Evolutionary conservation across 306 rosid species (phyloP).

Genomic region (Canavalia gladiata): DNA sequence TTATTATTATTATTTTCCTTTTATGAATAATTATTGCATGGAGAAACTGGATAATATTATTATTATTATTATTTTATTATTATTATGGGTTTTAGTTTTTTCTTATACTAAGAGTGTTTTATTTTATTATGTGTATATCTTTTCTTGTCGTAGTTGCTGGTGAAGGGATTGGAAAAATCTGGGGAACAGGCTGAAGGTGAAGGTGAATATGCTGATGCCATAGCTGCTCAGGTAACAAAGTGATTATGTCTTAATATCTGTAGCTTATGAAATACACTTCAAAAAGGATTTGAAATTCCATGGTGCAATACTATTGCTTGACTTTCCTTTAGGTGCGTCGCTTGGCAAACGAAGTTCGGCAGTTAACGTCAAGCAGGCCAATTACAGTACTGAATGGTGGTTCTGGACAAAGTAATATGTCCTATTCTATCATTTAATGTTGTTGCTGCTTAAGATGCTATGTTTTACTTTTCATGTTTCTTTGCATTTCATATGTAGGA

Average conservation of each 20-base stretch:
- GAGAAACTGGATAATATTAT: slow-evolving; percentile 3
- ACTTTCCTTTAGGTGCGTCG: slow-evolving; percentile 71
- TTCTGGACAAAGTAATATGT: slow-evolving; percentile 66
- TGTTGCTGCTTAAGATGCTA: slow-evolving; percentile 8
- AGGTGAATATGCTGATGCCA: slow-evolving; percentile 69
- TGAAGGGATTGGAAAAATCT: slow-evolving; percentile 76
- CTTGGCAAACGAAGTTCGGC: slow-evolving; percentile 74
- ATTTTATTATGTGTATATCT: background rate
- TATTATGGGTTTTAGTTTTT: background rate
- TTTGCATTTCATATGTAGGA: slow-evolving; percentile 2
- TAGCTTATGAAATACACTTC: background rate
- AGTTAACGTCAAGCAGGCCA: slow-evolving; percentile 55
- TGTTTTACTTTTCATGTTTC: slow-evolving; percentile 7
- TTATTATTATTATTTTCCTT: background rate
- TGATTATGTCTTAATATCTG: slow-evolving; percentile 12
- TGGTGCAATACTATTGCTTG: slow-evolving; percentile 25
- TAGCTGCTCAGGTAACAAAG: slow-evolving; percentile 76
- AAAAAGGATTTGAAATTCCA: slow-evolving; percentile 16
- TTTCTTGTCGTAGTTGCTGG: slow-evolving; percentile 59
- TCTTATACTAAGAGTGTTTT: background rate
- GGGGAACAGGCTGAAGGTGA: slow-evolving; percentile 74
- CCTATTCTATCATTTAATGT: slow-evolving; percentile 12
- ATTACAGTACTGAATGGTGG: slow-evolving; percentile 76
- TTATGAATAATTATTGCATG: background rate
- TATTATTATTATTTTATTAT: background rate